Base-by-base conservation (phyloP, 2,329 filamentous ascomycete genomes). In the Escovopsis sp. region DNA sequence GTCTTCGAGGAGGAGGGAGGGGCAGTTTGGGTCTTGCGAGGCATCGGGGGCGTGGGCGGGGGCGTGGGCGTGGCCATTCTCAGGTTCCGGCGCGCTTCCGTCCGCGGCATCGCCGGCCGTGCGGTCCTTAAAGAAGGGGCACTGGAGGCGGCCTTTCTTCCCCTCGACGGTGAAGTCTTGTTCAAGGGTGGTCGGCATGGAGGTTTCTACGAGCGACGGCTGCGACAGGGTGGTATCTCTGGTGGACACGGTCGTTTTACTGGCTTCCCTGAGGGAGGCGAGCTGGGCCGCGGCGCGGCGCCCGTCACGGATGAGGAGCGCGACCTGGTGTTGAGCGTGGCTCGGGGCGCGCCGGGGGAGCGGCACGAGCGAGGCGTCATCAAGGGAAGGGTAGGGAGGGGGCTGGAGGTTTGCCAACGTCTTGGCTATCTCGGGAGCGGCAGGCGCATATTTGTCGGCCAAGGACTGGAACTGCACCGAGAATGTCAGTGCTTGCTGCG, bases 151-250 rank as follows among this genome's bases (percentile, higher is more conserved):
- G 46, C 86, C 83, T 48, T 80, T 83, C 49, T 76, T 84, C 41
- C 87, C 87, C 52, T 78, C 67, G 25, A 87, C 80, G 14, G 87
- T 94, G 49, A 94, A 94, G 57, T 94, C 87, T 59, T 81, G 80
- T 60, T 94, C 87, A 51, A 93, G 61, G 27, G 73, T 66, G 34
- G 71, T 76, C 35, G 75, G 76, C 53, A 72, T 64, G 41, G 75
- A 70, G 14, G 74, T 75, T 50, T 56, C 56, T 37, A 58, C 56
- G 35, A 59, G 58, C 26, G 56, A 58, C 25, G 60, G 60, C 31
- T 58, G 60, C 14, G 66, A 65, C 27, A 56, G 48, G 9, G 61
- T 62, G 21, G n/a, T n/a, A 40, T 62, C 61, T 50, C 62, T 62
- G 51, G 61, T 70, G 34, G 67, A 68, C 35, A 48, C 57, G 38